A percentile compares a stretch with the other conserved stretches of the same genome.
phyloP scores from a whole-genome alignment of 1,284 basidiomycete species.

The Ustilago hordei region DNA sequence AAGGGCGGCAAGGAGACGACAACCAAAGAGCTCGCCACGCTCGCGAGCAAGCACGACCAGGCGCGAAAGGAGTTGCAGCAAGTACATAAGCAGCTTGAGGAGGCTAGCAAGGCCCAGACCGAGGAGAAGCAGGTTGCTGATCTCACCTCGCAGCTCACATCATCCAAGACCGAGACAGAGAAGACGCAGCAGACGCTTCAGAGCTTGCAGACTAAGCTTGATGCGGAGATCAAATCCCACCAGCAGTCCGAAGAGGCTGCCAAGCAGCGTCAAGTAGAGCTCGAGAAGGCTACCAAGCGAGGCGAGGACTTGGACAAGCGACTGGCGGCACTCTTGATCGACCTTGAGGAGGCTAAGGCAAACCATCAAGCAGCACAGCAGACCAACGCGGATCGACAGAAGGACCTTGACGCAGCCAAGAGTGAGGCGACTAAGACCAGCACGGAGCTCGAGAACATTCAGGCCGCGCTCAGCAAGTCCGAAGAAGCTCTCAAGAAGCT shows the following conservation, averaged over 20 bases:
- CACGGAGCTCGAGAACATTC: conserved; percentile 21
- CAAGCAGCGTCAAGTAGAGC: conserved; percentile 14
- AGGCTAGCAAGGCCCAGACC: conserved; percentile 5
- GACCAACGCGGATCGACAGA: conserved; percentile 20
- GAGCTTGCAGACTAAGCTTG: conserved; percentile 23
- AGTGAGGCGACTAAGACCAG: conserved; percentile 9
- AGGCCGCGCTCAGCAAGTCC: conserved; percentile 11
- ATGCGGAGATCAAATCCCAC: conserved; percentile 22
- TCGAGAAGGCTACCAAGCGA: conserved; percentile 23
- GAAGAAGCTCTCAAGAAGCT: conserved; percentile 26
- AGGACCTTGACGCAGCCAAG: conserved; percentile 20
- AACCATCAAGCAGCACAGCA: conserved; percentile 23
- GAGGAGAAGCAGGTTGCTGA: conserved; percentile 30
- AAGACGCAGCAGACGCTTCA: conserved; percentile 21
- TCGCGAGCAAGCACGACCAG: conserved; percentile 25
- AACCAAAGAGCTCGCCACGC: conserved; percentile 25
- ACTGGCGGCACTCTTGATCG: conserved; percentile 11
- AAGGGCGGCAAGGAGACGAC: conserved; percentile 22
- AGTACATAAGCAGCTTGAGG: conserved; percentile 20
- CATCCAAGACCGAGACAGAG: conserved; percentile 17
- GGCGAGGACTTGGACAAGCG: conserved; percentile 26
- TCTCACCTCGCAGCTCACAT: conserved; percentile 18
- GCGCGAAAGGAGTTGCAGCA: conserved; percentile 25
- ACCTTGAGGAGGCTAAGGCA: conserved; percentile 27
- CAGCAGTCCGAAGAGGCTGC: conserved; percentile 14